Base-by-base conservation (phyloP, 2,329 filamentous ascomycete species). In the Rhinocladiella mackenziei region DNA sequence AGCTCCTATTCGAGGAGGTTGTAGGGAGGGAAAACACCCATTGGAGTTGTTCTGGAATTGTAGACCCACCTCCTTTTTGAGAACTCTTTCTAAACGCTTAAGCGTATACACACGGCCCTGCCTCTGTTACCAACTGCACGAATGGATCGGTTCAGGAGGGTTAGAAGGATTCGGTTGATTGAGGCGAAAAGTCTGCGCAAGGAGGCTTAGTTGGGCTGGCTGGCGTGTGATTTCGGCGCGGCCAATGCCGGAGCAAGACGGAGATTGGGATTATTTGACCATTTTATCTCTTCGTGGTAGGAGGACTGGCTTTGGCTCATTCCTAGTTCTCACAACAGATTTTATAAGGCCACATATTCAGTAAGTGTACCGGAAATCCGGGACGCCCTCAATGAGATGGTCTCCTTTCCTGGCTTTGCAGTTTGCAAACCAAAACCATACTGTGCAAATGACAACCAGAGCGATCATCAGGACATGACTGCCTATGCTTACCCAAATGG, bases 401-500 rank as follows among this genome's bases (percentile, higher is more conserved):
- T 38, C 31, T 8, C 51, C 49, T 23, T 17, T 34, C 20, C 31
- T 39, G 5, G 46, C 48, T 33, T 36, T 44, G 22, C 45, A 38
- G 17, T 58, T 58, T n/a, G 49, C 48, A 2, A 36, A n/a, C 53
- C 54, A 56, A 34, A 58, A 58, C 33, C 43, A 49, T 17, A 51
- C 14, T 11, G 50, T 55, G 28, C 54, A 56, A 18, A 19, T 30
- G 33, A 35, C 22, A 15, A 57, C 56, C 8, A 58, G 5, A n/a
- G 11, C 36, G 18, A 58, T 51, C 52, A 58, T 58, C 35, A 55
- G 28, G 30, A 56, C 28, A 43, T 58, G 56, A 26, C 50, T 53
- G n/a, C 75, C 80, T 45, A 84, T 81, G 9, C 76, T 80, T 10
- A 83, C 72, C 79, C 80, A 84, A 10, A 84, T 74, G 2, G 81